Evolutionary conservation across 257 asterid genomes (phyloP).

Genomic region (Apocynum venetum): DNA sequence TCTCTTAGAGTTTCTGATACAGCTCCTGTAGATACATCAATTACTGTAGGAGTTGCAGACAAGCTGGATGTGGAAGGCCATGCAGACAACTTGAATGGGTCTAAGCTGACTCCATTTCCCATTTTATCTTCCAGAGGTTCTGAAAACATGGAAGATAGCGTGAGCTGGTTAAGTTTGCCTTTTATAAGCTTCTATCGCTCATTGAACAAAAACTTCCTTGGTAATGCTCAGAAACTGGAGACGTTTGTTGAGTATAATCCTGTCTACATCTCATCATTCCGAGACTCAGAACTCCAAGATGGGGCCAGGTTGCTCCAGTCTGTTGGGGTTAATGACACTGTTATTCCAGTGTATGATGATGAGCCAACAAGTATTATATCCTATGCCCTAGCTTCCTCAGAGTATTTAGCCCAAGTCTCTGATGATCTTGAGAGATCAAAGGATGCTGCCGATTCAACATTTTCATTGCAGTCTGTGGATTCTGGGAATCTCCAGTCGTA

Average conservation of each 20-base stretch:
- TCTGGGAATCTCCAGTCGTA: constrained; percentile 40
- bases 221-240: constrained; percentile 58
- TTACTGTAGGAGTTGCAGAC: constrained; percentile 33
- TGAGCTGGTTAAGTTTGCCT: constrained; percentile 69
- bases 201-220: constrained; percentile 51
- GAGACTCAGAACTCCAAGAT: constrained; percentile 56
- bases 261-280: constrained; percentile 64
- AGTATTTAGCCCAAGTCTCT: constrained; percentile 49
- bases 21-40: constrained; percentile 34
- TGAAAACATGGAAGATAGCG: constrained; percentile 48
- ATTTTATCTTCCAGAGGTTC: constrained; percentile 41
- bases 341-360: constrained; percentile 81
- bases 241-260: constrained; percentile 54
- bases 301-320: constrained; percentile 73
- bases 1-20: constrained; percentile 31
- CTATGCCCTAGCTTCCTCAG: constrained; percentile 62
- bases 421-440: constrained; percentile 61
- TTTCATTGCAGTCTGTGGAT: constrained; percentile 48
- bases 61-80: constrained; percentile 46
- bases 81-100: constrained; percentile 33
- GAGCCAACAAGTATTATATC: constrained; percentile 96
- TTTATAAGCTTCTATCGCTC: constrained; percentile 66
- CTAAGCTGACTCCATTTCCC: constrained; percentile 38
- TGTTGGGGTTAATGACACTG: constrained; percentile 63
- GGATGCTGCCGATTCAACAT: constrained; percentile 39